These are phyloP conservation scores for Cyclotella atomus DNA, from an alignment of 108 stramenopile species.

Conservation along the genomic window DNA sequence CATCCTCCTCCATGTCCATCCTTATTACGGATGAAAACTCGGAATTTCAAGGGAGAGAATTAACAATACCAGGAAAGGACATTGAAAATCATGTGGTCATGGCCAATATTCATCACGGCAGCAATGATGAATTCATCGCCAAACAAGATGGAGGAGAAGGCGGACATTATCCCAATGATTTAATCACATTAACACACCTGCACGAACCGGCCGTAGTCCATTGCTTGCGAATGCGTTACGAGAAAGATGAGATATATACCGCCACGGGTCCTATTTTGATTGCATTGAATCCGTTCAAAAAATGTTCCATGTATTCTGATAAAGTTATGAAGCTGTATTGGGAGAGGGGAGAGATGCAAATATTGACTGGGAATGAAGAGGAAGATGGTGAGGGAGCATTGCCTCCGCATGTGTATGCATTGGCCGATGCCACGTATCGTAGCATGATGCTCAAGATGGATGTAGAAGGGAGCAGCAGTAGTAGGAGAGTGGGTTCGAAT, in stretches of 20 bases:
- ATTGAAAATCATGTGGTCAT: slow-evolving; percentile 34
- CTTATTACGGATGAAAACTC: slow-evolving; percentile 24
- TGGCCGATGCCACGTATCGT: slow-evolving; percentile 90
- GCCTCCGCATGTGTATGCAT: slow-evolving; percentile 95
- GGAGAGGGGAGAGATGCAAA: slow-evolving; percentile 54
- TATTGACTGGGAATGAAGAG: slow-evolving; percentile 19
- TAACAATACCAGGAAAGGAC: slow-evolving; percentile 21
- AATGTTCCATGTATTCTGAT: slow-evolving; percentile 67
- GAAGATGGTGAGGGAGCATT: slow-evolving; percentile 19
- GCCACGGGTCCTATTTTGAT: slow-evolving; percentile 93
- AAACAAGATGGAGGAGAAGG: neutral
- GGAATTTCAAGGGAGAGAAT: slow-evolving; percentile 16
- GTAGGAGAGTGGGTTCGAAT: neutral
- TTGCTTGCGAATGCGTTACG: slow-evolving; percentile 80
- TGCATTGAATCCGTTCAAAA: slow-evolving; percentile 95
- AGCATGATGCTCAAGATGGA: slow-evolving; percentile 81
- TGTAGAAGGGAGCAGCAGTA: slow-evolving; percentile 15
- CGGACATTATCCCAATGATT: slow-evolving; percentile 54
- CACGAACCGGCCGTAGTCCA: slow-evolving; percentile 90
- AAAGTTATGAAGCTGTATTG: slow-evolving; percentile 75
- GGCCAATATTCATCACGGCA: slow-evolving; percentile 41
- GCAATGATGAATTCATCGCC: slow-evolving; percentile 27
- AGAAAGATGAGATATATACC: slow-evolving; percentile 87
- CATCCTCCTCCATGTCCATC: slow-evolving; percentile 10
- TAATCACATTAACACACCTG: slow-evolving; percentile 76